Conservation (phyloP, 2,329 filamentous ascomycete species). For the Hymenotorrendiella dingleyae region DNA sequence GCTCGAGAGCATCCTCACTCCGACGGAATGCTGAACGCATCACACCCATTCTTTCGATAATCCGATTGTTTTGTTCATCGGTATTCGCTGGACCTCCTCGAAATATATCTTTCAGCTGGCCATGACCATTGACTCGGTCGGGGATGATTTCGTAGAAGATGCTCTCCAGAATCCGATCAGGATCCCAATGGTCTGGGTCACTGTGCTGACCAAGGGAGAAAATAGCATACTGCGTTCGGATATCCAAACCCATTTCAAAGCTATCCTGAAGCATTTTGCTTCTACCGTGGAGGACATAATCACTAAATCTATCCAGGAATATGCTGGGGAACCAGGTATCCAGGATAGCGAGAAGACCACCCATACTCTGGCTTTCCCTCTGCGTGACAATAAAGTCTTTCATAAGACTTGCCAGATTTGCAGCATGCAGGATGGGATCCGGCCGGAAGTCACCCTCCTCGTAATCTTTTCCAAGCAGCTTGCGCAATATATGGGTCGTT, state of each 20-base stretch:
- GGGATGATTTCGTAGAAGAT: conserved; percentile 35
- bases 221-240: conserved; percentile 50
- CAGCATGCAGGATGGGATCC: conserved; percentile 35
- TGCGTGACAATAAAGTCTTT: conserved; percentile 32
- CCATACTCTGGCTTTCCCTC: conserved; percentile 13
- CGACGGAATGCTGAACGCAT: conserved; percentile 33
- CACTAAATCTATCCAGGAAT: conserved; percentile 31
- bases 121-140: conserved; percentile 22
- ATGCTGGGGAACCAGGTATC: conserved; percentile 30
- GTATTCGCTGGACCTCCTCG: conserved; percentile 28
- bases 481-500: conserved; percentile 24
- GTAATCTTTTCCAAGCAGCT: conserved; percentile 26
- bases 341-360: conserved; percentile 25
- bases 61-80: conserved; percentile 20
- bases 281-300: conserved; percentile 26
- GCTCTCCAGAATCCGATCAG: conserved; percentile 33
- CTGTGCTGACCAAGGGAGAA: conserved; percentile 33
- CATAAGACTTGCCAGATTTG: conserved; percentile 37
- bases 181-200: conserved; percentile 31
- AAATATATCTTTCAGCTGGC: conserved; percentile 26
- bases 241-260: conserved; percentile 43
- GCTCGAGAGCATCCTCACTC: conserved; percentile 27
- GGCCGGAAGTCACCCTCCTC: conserved; percentile 29
- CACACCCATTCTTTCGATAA: conserved; percentile 33
- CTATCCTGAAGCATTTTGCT: conserved; percentile 38